Percentiles rank a stretch among this genome's conserved stretches.
phyloP scores from a whole-genome alignment of 2,329 filamentous ascomycete species.

The Lecanicillium sp. region DNA sequence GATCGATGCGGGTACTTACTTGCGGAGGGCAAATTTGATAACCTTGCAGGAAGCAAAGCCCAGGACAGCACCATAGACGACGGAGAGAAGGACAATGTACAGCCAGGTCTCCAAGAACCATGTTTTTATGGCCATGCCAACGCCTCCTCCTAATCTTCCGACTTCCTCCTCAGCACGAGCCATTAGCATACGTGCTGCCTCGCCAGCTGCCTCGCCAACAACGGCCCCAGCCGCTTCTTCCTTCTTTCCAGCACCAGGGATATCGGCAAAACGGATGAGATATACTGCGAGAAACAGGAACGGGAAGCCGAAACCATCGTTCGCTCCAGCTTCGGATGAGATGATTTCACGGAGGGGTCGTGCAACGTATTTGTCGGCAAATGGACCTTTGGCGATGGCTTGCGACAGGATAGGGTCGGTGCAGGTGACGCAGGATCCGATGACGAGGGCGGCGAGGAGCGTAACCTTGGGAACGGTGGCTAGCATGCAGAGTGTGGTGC shows the following conservation, averaged over 20 bases:
- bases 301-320: conserved; percentile 57
- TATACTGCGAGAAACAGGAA: conserved; percentile 55
- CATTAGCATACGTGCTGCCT: conserved; percentile 14
- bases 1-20: conserved; percentile 17
- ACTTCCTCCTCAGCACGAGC: conserved; percentile 28
- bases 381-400: conserved; percentile 49
- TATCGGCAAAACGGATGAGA: conserved; percentile 48
- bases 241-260: conserved; percentile 20
- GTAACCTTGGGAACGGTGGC: conserved; percentile 49
- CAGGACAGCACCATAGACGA: conserved; percentile 44
- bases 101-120: conserved; percentile 57
- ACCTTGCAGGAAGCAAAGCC: conserved; percentile 43
- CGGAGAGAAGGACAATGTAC: conserved; percentile 50
- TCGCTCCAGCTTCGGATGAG: conserved; percentile 55
- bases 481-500: conserved; percentile 49
- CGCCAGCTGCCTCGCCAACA: background rate
- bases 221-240: conserved; percentile 5
- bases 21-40: conserved; percentile 37
- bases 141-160: conserved; percentile 46
- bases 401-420: conserved; percentile 59
- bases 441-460: conserved; percentile 48
- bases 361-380: conserved; percentile 56
- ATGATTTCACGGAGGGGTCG: conserved; percentile 54
- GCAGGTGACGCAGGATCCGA: conserved; percentile 55
- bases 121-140: conserved; percentile 44